A percentile compares a stretch with the other conserved stretches of the same genome.
These are phyloP conservation scores for Lactifluus echinatus DNA, from an alignment of 768 basidiomycete genomes.

Conservation along the genomic window DNA sequence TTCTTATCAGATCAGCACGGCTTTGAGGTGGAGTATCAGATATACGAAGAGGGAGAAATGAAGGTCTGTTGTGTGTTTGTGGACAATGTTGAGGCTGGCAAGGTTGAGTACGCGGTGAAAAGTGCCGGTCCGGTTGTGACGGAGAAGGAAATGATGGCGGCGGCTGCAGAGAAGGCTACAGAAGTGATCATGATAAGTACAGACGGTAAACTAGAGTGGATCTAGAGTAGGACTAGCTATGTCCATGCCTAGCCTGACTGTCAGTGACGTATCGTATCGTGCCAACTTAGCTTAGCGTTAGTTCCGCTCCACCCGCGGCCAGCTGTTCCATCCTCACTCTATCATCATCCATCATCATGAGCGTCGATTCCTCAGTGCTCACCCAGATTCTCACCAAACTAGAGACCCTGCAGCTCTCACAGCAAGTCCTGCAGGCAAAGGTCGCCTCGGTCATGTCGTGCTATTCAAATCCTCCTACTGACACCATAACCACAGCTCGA, in stretches of 20 bases:
- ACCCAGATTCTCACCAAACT: constrained; percentile 68
- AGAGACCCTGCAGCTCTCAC: constrained; percentile 59
- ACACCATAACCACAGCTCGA: constrained; percentile 39
- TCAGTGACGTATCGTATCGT: no score
- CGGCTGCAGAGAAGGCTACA: constrained; percentile 9
- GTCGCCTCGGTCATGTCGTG: constrained; percentile 31
- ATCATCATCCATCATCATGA: background rate
- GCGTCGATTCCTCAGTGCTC: constrained; percentile 43
- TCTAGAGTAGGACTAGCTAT: no score
- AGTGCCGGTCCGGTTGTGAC: background rate
- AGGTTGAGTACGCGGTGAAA: background rate
- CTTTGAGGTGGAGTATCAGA: constrained; percentile 1
- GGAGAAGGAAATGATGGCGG: constrained; percentile 1
- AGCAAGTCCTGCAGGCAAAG: constrained; percentile 74
- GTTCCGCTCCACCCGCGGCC: no score
- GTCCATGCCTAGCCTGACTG: no score
- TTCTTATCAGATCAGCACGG: constrained; percentile 10
- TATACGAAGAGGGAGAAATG: constrained; percentile 13
- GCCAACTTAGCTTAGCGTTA: no score
- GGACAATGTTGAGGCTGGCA: background rate
- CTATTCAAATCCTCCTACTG: background rate
- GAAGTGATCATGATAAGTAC: no score
- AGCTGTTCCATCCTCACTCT: background rate
- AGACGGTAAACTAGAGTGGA: no score
- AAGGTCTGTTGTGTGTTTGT: constrained; percentile 9